A percentile compares a stretch with the other conserved stretches of the same genome.
phyloP scores from a whole-genome alignment of 2,329 filamentous ascomycete genomes.

The Aspergillus sp. region DNA sequence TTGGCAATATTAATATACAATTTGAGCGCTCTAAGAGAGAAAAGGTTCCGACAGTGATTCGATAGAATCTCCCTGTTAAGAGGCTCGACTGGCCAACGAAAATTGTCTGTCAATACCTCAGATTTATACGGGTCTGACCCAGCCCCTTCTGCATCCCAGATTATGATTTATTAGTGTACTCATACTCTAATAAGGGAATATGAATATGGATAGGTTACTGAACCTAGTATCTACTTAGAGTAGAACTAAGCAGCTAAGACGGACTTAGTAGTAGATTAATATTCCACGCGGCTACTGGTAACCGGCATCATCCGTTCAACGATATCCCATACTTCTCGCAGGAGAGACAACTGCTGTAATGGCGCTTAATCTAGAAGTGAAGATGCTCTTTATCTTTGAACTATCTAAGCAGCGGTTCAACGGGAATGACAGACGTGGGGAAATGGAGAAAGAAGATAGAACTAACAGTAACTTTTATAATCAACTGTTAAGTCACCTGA shows the following conservation, averaged over 20 bases:
- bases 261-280: not conserved
- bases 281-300: not conserved
- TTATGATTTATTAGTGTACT: not conserved
- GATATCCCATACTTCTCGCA: not conserved
- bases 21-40: not conserved
- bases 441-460: not conserved
- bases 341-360: not conserved
- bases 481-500: not conserved
- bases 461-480: not conserved
- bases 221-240: conserved; percentile 1
- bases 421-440: not conserved
- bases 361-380: conserved; percentile 1
- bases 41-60: not conserved
- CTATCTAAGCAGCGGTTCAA: not conserved
- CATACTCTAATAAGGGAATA: not conserved
- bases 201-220: not conserved
- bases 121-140: not conserved
- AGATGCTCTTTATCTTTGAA: not conserved
- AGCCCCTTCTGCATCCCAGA: not conserved
- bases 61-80: not conserved
- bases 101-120: not conserved
- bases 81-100: not conserved
- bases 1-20: not conserved
- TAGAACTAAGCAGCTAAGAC: not conserved
- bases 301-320: not conserved